These are phyloP conservation scores for Ganoderma resinaceum DNA, from an alignment of 1,284 basidiomycete genomes.

Conservation along the genomic window DNA sequence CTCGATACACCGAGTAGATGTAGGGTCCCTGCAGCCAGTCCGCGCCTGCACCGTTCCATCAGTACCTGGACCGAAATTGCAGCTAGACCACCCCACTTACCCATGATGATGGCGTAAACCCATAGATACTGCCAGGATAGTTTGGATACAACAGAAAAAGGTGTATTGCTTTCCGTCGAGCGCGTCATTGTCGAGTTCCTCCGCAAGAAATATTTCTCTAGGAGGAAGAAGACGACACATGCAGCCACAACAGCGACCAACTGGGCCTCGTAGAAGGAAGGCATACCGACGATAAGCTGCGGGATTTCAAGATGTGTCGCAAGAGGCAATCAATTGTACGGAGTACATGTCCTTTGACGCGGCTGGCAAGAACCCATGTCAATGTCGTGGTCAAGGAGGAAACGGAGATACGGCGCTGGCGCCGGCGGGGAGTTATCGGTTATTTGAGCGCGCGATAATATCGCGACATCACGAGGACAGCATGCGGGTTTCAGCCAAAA, in stretches of 20 bases:
- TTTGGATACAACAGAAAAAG: slow-evolving; percentile 40
- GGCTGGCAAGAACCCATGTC: background rate
- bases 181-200: slow-evolving; percentile 15
- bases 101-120: slow-evolving; percentile 78
- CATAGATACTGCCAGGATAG: slow-evolving; percentile 65
- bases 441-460: background rate
- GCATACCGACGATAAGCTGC: background rate
- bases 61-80: background rate
- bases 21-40: slow-evolving; percentile 86
- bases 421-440: background rate
- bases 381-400: background rate
- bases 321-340: background rate
- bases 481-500: background rate
- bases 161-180: slow-evolving; percentile 35
- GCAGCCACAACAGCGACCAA: slow-evolving; percentile 51
- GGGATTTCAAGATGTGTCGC: background rate
- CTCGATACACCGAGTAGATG: slow-evolving; percentile 73
- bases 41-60: slow-evolving; percentile 52
- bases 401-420: background rate
- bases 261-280: slow-evolving; percentile 60
- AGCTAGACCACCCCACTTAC: slow-evolving; percentile 44
- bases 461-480: background rate
- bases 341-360: background rate
- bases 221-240: slow-evolving; percentile 52
- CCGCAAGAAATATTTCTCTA: slow-evolving; percentile 54